phyloP scores from a whole-genome alignment of 495 filamentous ascomycete genomes.

The Aspergillus panamensis region DNA sequence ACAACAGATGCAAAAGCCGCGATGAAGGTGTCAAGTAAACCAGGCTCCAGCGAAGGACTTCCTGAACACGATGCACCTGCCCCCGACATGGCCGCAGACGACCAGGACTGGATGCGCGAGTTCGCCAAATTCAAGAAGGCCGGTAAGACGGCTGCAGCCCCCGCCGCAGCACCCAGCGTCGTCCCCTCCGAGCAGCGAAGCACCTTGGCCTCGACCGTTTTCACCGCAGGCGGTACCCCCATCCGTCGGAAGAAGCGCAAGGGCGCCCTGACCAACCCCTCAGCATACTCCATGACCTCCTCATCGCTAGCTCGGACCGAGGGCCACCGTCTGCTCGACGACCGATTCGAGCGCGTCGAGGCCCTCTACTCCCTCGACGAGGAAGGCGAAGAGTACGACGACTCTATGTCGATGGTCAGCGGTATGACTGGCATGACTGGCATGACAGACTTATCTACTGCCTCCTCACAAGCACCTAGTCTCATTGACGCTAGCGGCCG shows the following conservation, averaged over 20 bases:
- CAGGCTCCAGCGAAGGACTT: constrained; percentile 34
- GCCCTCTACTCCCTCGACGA: constrained; percentile 76
- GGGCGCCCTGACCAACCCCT: constrained; percentile 83
- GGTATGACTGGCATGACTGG: constrained; percentile 51
- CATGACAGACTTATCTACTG: constrained; percentile 45
- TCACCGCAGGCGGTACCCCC: constrained; percentile 67
- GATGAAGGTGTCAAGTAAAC: constrained; percentile 11
- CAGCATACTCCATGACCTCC: constrained; percentile 94
- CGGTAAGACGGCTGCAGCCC: constrained; percentile 47
- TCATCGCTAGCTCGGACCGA: constrained; percentile 86
- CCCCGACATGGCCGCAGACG: constrained; percentile 45
- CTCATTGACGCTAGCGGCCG: constrained; percentile 38
- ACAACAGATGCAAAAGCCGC: constrained; percentile 25
- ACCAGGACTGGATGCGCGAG: constrained; percentile 79
- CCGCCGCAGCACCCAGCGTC: constrained; percentile 37
- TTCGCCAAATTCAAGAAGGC: constrained; percentile 88
- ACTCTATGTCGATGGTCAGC: constrained; percentile 52
- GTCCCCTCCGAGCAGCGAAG: constrained; percentile 49
- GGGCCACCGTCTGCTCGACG: constrained; percentile 79
- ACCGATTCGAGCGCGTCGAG: constrained; percentile 87
- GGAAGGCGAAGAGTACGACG: constrained; percentile 54
- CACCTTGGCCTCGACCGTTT: constrained; percentile 66
- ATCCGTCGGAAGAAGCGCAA: constrained; percentile 83
- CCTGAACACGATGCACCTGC: constrained; percentile 43
- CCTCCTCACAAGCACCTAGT: constrained; percentile 46